A percentile compares a stretch with the other conserved stretches of the same genome.
Conservation (phyloP, 768 basidiomycete genomes). For the Favolaschia claudopus region DNA sequence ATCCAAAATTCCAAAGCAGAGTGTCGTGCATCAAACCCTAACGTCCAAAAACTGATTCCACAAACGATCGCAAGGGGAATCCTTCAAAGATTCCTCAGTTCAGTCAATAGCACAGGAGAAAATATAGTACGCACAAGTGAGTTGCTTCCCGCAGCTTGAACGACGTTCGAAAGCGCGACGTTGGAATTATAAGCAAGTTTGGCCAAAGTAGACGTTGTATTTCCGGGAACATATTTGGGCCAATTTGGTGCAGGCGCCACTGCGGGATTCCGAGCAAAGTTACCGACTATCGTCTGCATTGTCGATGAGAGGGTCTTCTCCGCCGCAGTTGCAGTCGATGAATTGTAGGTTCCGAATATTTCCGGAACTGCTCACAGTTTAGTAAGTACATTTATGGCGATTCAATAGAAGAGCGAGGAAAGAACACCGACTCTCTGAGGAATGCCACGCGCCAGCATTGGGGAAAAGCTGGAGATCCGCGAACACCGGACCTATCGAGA, state of each 20-base stretch:
- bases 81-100: not conserved
- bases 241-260: conserved; percentile 18
- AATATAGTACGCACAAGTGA: not conserved
- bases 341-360: not conserved
- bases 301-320: conserved; percentile 25
- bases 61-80: too few species aligned
- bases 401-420: too few species aligned
- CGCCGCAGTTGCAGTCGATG: conserved; percentile 18
- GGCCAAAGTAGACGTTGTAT: conserved; percentile 14
- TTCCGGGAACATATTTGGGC: conserved; percentile 11
- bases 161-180: conserved; percentile 15
- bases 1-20: too few species aligned
- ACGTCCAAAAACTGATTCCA: not conserved
- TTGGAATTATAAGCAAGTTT: conserved; percentile 20
- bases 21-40: too few species aligned
- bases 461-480: conserved; percentile 32
- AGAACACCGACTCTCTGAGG: conserved; percentile 31
- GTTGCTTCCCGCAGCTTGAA: not conserved
- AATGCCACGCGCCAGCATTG: conserved; percentile 31
- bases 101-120: not conserved
- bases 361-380: too few species aligned
- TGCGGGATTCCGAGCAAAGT: conserved; percentile 21
- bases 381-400: too few species aligned
- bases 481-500: conserved; percentile 18
- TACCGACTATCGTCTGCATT: conserved; percentile 22